Percentiles rank a stretch among this genome's conserved stretches.
Conservation (phyloP, 1,284 basidiomycete species). For the Marasmius tenuissimus region DNA sequence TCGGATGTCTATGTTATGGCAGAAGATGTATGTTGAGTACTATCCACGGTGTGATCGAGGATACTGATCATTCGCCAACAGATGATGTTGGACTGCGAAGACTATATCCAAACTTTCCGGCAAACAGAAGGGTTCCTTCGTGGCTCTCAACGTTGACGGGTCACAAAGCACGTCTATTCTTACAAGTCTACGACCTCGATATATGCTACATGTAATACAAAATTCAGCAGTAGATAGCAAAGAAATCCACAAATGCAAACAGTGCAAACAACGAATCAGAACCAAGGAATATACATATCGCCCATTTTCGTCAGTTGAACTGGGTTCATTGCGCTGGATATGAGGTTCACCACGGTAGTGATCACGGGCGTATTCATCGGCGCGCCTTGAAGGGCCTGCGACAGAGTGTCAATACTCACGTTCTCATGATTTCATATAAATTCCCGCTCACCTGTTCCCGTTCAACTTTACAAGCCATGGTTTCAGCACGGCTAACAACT, state of each 20-base stretch:
- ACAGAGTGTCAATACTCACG: neutral
- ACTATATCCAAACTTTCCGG: slow-evolving; percentile 72
- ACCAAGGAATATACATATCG: slow-evolving; percentile 84
- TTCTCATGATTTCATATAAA: neutral
- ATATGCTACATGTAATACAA: slow-evolving; percentile 9
- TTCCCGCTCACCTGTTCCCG: slow-evolving; percentile 64
- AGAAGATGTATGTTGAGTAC: slow-evolving; percentile 63
- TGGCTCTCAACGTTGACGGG: slow-evolving; percentile 20
- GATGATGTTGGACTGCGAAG: slow-evolving; percentile 88
- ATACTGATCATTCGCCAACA: slow-evolving; percentile 27
- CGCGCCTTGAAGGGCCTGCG: slow-evolving; percentile 29
- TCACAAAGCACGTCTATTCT: neutral
- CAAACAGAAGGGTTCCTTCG: slow-evolving; percentile 71
- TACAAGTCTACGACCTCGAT: neutral
- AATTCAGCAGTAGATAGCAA: slow-evolving; percentile 6
- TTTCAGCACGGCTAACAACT: slow-evolving; percentile 84
- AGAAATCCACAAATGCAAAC: slow-evolving; percentile 4
- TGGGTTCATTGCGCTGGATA: slow-evolving; percentile 76
- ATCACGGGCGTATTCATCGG: slow-evolving; percentile 56
- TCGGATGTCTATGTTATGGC: slow-evolving; percentile 87
- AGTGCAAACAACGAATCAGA: slow-evolving; percentile 41
- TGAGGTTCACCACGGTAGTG: slow-evolving; percentile 84
- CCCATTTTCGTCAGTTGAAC: slow-evolving; percentile 79
- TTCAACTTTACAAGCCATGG: slow-evolving; percentile 83
- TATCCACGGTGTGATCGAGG: slow-evolving; percentile 3